Evolutionary conservation across 192 early-diverging fungal species (phyloP), one percentile per base, ranked within the genome.

Genomic region (Haplosporangium gracile): DNA sequence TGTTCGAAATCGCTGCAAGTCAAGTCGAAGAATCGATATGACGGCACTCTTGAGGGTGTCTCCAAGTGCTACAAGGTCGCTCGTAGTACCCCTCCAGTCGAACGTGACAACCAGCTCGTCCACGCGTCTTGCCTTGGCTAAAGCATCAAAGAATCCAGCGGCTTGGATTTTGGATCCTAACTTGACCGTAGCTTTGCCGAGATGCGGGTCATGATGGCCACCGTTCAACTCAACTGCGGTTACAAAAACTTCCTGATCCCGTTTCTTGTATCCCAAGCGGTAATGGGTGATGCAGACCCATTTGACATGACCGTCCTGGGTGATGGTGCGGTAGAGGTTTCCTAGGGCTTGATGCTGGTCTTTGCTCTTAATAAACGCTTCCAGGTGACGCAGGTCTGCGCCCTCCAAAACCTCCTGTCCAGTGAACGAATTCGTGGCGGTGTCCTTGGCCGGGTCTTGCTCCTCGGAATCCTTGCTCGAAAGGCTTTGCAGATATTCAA

Each of bases 71-170:
- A 40, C 69, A 39, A 70, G 69, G 2, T 70, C 69, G 18, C 69
- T 70, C 36, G 1, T 20, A 11, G 38, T 38, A 18, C 69, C 18
- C 24, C 26, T n/a, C 60, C 60, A 65, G 1, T 8, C n/a, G 60
- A 63, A 24, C n/a, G 60, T 26, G 60, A 63, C 29, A 63, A n/a
- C 60, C 22, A 63, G 60, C n/a, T n/a, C 60, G 60, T 26, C 60
- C 60, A 63, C 29, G 18, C 29, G 60, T 63, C 60, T 63, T 63
- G 60, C 60, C n/a, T 16, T 63, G 60, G 60, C 60, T 63, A 63
- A 10, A 10, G 60, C 20, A 0, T 16, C 29, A 10, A 24, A 63
- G 60, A 63, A 63, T 63, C 22, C 29, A 16, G 60, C 60, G 2
- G 60, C 60, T 5, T 18, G 22, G 60, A 63, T 16, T 24, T 18